Conservation (phyloP, 148 eudicot species). For the Camellia sinensis region DNA sequence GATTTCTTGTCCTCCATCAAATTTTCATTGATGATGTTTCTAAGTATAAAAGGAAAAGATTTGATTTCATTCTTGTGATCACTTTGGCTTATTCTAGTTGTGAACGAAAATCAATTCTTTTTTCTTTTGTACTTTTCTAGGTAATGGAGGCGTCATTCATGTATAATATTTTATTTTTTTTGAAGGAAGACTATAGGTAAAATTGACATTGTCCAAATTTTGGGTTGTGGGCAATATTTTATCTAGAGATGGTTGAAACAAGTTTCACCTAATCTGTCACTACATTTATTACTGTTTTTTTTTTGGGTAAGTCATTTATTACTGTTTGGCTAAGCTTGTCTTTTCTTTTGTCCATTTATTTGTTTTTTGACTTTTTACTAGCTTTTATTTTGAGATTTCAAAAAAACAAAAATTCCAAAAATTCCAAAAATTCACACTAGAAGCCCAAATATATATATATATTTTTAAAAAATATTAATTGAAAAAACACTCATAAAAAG, state of each 20-base stretch:
- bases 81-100: neutral
- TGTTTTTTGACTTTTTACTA: no score
- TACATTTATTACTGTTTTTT: neutral
- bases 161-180: neutral
- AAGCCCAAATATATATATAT: no score
- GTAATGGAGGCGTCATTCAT: neutral
- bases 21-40: constrained; percentile 14
- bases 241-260: neutral
- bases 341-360: no score
- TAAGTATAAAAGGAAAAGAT: constrained; percentile 4
- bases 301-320: no score
- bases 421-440: no score
- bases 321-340: no score
- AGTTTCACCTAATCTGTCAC: neutral
- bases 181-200: neutral
- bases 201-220: no score
- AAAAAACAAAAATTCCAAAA: no score
- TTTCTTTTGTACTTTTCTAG: neutral
- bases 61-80: constrained; percentile 11
- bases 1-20: constrained; percentile 63
- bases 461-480: no score
- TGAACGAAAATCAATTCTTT: neutral
- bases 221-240: no score
- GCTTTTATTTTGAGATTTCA: no score
- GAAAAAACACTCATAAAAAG: no score